A percentile compares a stretch with the other conserved stretches of the same genome.
Evolutionary conservation across 1,284 basidiomycete species (phyloP).

Genomic region (Laetiporus sulphureus): DNA sequence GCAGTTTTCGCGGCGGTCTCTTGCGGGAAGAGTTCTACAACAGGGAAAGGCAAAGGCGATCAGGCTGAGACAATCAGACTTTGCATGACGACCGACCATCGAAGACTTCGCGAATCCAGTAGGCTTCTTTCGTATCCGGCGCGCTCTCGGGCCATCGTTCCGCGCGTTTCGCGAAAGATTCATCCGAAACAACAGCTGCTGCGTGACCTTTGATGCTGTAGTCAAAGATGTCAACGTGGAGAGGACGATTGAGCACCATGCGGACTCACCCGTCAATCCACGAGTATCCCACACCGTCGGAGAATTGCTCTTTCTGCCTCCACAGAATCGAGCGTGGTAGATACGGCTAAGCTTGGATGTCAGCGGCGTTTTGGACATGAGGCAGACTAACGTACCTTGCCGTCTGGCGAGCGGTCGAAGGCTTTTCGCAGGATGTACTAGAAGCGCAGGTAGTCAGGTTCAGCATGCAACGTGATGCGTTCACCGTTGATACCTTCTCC

Average conservation of each 20-base stretch:
- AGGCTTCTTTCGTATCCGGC: slow-evolving; percentile 97
- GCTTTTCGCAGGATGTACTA: slow-evolving; percentile 97
- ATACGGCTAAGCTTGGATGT: slow-evolving; percentile 59
- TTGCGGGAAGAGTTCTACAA: slow-evolving; percentile 70
- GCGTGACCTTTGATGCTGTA: slow-evolving; percentile 88
- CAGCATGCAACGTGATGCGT: neutral
- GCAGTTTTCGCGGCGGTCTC: slow-evolving; percentile 89
- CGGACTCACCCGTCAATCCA: slow-evolving; percentile 93
- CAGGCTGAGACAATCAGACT: neutral
- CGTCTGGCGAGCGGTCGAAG: slow-evolving; percentile 85
- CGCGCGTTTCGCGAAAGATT: slow-evolving; percentile 68
- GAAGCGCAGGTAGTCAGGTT: neutral
- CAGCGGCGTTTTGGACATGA: neutral
- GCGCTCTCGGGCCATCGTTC: slow-evolving; percentile 80
- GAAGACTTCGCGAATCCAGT: slow-evolving; percentile 92
- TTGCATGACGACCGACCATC: slow-evolving; percentile 47
- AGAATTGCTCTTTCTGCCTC: slow-evolving; percentile 99
- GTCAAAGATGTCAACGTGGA: neutral
- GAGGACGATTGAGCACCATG: neutral
- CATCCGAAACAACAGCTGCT: slow-evolving; percentile 71
- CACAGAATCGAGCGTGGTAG: slow-evolving; percentile 93
- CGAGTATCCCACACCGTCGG: slow-evolving; percentile 98
- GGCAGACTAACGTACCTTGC: slow-evolving; percentile 48
- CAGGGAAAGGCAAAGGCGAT: slow-evolving; percentile 1
- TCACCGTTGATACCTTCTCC: slow-evolving; percentile 69